Evolutionary conservation across 2,329 filamentous ascomycete species (phyloP), one percentile per base, ranked within the genome.

Genomic region (Kalaharituber pfeilii): DNA sequence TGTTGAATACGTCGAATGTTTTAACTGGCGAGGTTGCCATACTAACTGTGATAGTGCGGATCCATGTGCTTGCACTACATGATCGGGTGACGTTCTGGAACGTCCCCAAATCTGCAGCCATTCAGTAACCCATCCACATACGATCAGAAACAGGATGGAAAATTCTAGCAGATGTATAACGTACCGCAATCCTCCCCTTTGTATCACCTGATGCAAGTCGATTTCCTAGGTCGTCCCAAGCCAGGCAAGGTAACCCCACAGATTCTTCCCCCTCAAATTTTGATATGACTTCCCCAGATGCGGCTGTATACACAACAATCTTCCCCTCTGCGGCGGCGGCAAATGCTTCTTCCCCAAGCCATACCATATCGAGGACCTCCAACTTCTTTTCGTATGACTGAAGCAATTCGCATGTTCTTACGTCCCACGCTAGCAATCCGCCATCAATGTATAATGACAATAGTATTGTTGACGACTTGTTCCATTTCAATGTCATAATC

Each of bases 401-500:
- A 13, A 52, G 51, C 15, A 53, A 24, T 42, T 61, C 53, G n/a
- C 56, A 58, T 9, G 53, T 54, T 7, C 28, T 26, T 3, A 58
- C 51, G 45, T 61, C 55, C 59, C 59, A 61, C 13, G 54, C 59
- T 39, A 57, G 59, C 13, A 61, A 53, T 39, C 53, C 57, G n/a
- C 58, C 58, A 30, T 58, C 52, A 27, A 53, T 55, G 5, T 55
- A 59, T 7, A 60, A 44, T n/a, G 59, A 53, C 18, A 61, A 30
- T 9, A 61, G 49, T 18, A 57, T 56, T 9, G 53, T 52, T 24
- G 54, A 53, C 22, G 45, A 54, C 44, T 56, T 60, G 45, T 61
- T 61, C 59, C 59, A 61, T 39, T 57, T 60, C 15, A 61, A 52
- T 22, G 50, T 52, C 13, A 42, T 39, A 26, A 60, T 53, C 20